Percentiles rank a stretch among this genome's conserved stretches.
These are phyloP conservation scores for Batkoa obscura DNA, from an alignment of 371 early-diverging fungal genomes.

Conservation along the genomic window DNA sequence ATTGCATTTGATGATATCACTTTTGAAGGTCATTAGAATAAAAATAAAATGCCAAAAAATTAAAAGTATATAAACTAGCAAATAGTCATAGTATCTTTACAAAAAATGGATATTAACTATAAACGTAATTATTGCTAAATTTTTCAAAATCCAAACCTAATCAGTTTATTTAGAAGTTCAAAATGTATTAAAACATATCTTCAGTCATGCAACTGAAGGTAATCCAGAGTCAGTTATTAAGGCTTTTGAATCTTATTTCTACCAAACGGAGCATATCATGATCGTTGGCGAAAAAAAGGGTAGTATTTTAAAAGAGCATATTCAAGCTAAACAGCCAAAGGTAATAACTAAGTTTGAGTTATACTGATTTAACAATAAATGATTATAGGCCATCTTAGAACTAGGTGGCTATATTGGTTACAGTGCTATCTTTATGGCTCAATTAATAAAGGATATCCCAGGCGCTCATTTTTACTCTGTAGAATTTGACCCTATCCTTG, in stretches of 20 bases:
- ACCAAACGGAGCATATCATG: not conserved
- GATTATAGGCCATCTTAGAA: slow-evolving; percentile 5
- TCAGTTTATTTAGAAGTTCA: not conserved
- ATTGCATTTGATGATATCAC: no score
- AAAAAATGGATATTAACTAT: not conserved
- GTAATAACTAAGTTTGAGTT: not conserved
- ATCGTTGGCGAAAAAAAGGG: slow-evolving; percentile 1
- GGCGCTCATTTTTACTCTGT: not conserved
- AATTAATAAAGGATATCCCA: not conserved
- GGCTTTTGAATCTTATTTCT: not conserved
- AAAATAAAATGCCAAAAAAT: no score
- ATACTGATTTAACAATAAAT: not conserved
- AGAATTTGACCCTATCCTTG: not conserved
- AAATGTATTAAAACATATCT: not conserved
- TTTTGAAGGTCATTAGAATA: no score
- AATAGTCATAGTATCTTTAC: no score
- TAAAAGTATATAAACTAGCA: no score
- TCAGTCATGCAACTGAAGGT: not conserved
- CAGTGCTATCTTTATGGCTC: slow-evolving; percentile 7
- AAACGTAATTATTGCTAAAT: not conserved
- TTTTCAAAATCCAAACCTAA: not conserved
- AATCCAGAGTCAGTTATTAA: not conserved
- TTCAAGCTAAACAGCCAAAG: not conserved
- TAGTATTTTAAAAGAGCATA: not conserved
- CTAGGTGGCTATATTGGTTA: slow-evolving; percentile 11